A percentile compares a stretch with the other conserved stretches of the same genome.
Conservation (phyloP, 1,139 yeast genomes). For the Debaryomyces udenii region DNA sequence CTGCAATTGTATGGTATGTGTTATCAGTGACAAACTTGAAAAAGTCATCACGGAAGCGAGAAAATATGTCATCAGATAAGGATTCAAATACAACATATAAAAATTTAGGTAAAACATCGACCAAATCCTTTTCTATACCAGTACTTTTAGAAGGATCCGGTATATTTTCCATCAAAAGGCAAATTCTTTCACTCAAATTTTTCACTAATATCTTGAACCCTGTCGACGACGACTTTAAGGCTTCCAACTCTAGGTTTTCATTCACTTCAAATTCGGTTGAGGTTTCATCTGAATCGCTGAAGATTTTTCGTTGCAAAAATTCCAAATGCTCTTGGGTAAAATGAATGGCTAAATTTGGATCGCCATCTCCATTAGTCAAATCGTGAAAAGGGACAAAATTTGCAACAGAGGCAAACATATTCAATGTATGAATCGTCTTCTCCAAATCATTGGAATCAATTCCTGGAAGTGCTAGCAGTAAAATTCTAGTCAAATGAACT, state of each 20-base stretch:
- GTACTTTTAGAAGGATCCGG: slow-evolving; percentile 60
- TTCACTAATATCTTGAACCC: slow-evolving; percentile 66
- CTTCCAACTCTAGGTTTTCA: slow-evolving; percentile 50
- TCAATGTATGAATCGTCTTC: slow-evolving; percentile 71
- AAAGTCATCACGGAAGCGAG: slow-evolving; percentile 52
- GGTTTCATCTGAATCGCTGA: slow-evolving; percentile 17
- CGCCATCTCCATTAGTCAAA: slow-evolving; percentile 46
- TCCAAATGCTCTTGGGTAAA: slow-evolving; percentile 69
- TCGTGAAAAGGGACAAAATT: slow-evolving; percentile 73
- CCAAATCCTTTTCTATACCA: slow-evolving; percentile 54
- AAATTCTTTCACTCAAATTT: slow-evolving; percentile 60
- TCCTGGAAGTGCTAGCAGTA: slow-evolving; percentile 74
- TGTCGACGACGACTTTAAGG: slow-evolving; percentile 74
- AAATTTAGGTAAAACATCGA: slow-evolving; percentile 64
- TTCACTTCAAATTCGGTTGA: slow-evolving; percentile 31
- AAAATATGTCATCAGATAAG: slow-evolving; percentile 65
- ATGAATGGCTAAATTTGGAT: slow-evolving; percentile 65
- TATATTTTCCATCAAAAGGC: slow-evolving; percentile 71
- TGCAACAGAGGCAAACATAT: slow-evolving; percentile 71
- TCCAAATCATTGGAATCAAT: slow-evolving; percentile 86
- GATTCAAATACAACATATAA: slow-evolving; percentile 71
- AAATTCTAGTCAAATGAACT: slow-evolving; percentile 75
- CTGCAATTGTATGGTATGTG: slow-evolving; percentile 67
- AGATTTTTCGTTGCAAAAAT: slow-evolving; percentile 44
- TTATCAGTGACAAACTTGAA: slow-evolving; percentile 60